Conservation (phyloP, 1,284 basidiomycete species). For the Cronartium quercuum region DNA sequence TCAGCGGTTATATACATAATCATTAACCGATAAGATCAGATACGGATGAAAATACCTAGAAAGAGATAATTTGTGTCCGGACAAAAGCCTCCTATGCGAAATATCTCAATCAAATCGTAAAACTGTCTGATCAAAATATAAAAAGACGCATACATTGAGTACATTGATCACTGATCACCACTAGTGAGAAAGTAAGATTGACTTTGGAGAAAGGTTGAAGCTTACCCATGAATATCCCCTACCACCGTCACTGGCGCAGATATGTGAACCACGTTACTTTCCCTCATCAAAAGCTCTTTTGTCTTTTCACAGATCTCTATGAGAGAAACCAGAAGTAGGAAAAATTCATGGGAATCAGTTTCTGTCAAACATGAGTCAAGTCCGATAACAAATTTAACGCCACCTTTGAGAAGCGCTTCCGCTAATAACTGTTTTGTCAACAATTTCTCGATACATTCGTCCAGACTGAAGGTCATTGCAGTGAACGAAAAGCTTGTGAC, state of each 20-base stretch:
- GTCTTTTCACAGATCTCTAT: conserved; percentile 96
- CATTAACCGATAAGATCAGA: conserved; percentile 25
- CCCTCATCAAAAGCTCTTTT: conserved; percentile 96
- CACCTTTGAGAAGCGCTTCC: conserved; percentile 70
- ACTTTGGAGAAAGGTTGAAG: conserved; percentile 40
- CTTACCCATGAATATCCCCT: conserved; percentile 97
- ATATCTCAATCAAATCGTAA: conserved; percentile 98
- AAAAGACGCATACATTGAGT: not conserved
- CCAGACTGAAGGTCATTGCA: conserved; percentile 26
- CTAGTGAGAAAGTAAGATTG: no score
- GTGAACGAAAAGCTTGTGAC: no score
- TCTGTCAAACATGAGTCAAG: not conserved
- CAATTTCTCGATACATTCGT: conserved; percentile 61
- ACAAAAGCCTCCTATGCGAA: conserved; percentile 92
- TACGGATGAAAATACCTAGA: conserved; percentile 60
- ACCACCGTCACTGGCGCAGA: conserved; percentile 97
- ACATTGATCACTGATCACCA: no score
- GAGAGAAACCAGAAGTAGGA: not conserved
- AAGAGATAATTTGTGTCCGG: conserved; percentile 97
- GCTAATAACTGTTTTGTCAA: conserved; percentile 85
- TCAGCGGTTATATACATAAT: conserved; percentile 11
- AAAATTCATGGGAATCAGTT: not conserved
- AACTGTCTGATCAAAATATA: conserved; percentile 67
- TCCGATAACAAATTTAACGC: not conserved
- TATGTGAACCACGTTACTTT: conserved; percentile 97